These are phyloP conservation scores for Leccinellum luteum DNA, from an alignment of 768 basidiomycete genomes.

Conservation along the genomic window DNA sequence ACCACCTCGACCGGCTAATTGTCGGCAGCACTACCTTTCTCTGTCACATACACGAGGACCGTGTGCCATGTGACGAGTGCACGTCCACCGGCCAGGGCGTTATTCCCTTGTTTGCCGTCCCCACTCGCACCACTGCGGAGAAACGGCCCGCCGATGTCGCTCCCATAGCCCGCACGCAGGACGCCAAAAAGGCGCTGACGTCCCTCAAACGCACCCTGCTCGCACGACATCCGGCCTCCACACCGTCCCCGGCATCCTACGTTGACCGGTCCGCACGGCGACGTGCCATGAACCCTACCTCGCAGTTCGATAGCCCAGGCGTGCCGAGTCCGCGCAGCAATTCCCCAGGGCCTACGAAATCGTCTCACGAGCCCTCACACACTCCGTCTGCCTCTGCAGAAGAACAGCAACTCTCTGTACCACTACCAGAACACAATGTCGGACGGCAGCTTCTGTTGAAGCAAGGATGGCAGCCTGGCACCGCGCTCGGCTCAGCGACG, in stretches of 20 bases:
- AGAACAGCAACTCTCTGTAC: slow-evolving; percentile 31
- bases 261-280: slow-evolving; percentile 72
- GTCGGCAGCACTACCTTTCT: slow-evolving; percentile 71
- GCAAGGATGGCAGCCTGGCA: slow-evolving; percentile 76
- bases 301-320: slow-evolving; percentile 54
- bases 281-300: slow-evolving; percentile 53
- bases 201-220: slow-evolving; percentile 65
- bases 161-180: slow-evolving; percentile 7
- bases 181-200: slow-evolving; percentile 65
- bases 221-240: slow-evolving; percentile 33
- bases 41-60: slow-evolving; percentile 65
- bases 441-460: slow-evolving; percentile 67
- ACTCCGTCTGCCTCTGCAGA: slow-evolving; percentile 15
- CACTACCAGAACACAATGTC: slow-evolving; percentile 56
- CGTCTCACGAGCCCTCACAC: slow-evolving; percentile 18
- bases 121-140: slow-evolving; percentile 14
- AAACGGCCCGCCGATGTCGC: slow-evolving; percentile 22
- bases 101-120: slow-evolving; percentile 50
- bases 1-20: slow-evolving; percentile 62
- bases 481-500: slow-evolving; percentile 27
- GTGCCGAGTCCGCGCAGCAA: slow-evolving; percentile 29
- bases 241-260: slow-evolving; percentile 36
- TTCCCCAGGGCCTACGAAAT: slow-evolving; percentile 14
- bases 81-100: slow-evolving; percentile 48
- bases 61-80: slow-evolving; percentile 62